These are phyloP conservation scores for Suillus plorans DNA, from an alignment of 768 basidiomycete species.

Conservation along the genomic window DNA sequence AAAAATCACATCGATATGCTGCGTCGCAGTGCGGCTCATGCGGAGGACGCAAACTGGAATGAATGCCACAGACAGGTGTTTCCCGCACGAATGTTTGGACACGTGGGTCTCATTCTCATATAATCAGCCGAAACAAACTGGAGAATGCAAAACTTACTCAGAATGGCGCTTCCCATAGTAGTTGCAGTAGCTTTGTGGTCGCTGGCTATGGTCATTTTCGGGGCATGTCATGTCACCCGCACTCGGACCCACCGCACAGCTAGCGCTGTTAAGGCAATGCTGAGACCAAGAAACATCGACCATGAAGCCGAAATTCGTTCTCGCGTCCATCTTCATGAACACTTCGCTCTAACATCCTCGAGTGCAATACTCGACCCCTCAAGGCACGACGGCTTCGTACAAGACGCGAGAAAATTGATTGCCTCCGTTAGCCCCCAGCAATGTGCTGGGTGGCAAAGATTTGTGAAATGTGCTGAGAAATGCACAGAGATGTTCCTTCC, in stretches of 20 bases:
- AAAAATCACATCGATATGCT: neutral
- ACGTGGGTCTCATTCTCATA: neutral
- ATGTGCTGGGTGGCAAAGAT: neutral
- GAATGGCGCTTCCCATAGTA: neutral
- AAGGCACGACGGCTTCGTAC: neutral
- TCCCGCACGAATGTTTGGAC: neutral
- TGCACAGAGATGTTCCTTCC: constrained; percentile 15
- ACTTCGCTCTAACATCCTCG: neutral
- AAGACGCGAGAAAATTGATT: neutral
- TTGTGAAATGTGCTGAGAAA: neutral
- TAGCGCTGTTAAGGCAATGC: neutral
- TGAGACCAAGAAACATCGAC: neutral
- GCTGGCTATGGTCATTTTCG: neutral
- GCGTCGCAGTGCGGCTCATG: neutral
- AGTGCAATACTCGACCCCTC: constrained; percentile 1
- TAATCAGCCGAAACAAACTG: neutral
- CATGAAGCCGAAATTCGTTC: neutral
- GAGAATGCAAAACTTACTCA: neutral
- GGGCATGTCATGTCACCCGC: neutral
- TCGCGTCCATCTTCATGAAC: neutral
- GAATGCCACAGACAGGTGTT: neutral
- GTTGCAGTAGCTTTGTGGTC: neutral
- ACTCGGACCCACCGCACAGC: neutral
- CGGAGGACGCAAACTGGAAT: neutral
- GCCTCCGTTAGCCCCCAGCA: neutral